phyloP scores from a whole-genome alignment of 768 basidiomycete genomes.

The Xerocomellus intermedius region DNA sequence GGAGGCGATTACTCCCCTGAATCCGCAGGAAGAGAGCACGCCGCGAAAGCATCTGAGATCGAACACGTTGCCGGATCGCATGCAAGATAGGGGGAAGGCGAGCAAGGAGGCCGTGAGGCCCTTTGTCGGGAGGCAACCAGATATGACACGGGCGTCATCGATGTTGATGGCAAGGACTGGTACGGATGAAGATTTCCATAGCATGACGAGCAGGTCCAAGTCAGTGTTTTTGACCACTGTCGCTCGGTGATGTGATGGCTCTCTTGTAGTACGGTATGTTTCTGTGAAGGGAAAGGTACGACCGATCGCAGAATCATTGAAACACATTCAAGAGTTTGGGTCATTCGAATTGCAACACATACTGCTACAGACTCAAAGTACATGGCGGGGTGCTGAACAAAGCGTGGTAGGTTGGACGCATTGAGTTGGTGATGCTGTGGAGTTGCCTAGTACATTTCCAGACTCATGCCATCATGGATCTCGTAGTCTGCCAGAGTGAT shows the following conservation, averaged over 20 bases:
- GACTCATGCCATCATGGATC: slow-evolving; percentile 89
- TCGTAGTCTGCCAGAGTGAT: slow-evolving; percentile 91
- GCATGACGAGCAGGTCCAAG: slow-evolving; percentile 16
- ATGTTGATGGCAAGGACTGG: slow-evolving; percentile 12
- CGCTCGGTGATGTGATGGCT: neutral
- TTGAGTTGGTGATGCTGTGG: neutral
- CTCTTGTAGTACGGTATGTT: neutral
- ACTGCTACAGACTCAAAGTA: slow-evolving; percentile 14
- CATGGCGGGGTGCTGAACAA: neutral
- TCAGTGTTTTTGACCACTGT: slow-evolving; percentile 15
- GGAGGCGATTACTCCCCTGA: slow-evolving; percentile 6
- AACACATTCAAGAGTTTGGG: neutral
- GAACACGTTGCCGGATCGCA: slow-evolving; percentile 41
- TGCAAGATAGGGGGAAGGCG: slow-evolving; percentile 40
- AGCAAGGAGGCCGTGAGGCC: slow-evolving; percentile 18
- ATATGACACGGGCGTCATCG: slow-evolving; percentile 17
- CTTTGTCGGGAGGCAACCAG: slow-evolving; percentile 25
- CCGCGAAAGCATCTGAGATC: slow-evolving; percentile 21
- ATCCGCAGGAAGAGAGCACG: slow-evolving; percentile 22
- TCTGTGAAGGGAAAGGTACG: neutral
- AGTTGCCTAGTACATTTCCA: slow-evolving; percentile 76
- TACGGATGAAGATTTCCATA: neutral
- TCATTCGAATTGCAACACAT: slow-evolving; percentile 7
- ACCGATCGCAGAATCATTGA: neutral
- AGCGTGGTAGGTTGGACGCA: neutral